Conservation (phyloP, 1,139 yeast species). For the Diutina catenulata region DNA sequence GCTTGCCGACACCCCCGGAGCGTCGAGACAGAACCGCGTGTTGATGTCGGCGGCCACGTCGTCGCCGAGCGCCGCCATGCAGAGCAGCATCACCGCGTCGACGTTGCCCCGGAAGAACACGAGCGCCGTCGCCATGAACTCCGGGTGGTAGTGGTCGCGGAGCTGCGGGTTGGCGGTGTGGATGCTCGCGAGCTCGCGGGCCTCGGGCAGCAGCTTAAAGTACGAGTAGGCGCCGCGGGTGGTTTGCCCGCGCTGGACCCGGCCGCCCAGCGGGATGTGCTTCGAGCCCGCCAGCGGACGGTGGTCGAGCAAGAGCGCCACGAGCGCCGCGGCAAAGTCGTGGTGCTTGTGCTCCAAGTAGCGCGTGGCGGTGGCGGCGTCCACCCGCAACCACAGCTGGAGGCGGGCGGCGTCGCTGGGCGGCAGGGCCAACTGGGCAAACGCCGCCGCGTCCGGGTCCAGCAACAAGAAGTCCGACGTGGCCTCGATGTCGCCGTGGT, state of each 20-base stretch:
- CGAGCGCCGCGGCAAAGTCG: neutral
- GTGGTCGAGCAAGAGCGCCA: neutral
- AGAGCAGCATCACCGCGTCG: neutral
- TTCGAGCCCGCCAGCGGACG: neutral
- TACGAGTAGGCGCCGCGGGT: too few relatives aligned
- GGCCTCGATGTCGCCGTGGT: neutral
- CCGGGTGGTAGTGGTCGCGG: neutral
- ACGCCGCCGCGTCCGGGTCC: neutral
- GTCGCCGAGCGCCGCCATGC: neutral
- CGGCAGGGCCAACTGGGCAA: neutral
- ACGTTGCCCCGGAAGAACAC: neutral
- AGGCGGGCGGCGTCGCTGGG: neutral
- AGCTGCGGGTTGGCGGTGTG: neutral
- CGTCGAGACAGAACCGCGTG: neutral
- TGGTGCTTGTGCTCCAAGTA: neutral
- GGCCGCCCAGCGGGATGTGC: neutral
- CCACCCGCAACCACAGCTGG: neutral
- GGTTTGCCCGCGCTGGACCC: slow-evolving; percentile 3
- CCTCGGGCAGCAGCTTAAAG: neutral
- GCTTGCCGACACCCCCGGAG: too few relatives aligned
- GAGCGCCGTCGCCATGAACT: slow-evolving; percentile 1
- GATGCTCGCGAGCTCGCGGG: neutral
- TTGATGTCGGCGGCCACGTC: neutral
- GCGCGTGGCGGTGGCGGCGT: neutral
- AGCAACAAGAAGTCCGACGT: slow-evolving; percentile 1